Evolutionary conservation across 176 grass and related monocot genomes (phyloP).

Genomic region (Carex pumila): DNA sequence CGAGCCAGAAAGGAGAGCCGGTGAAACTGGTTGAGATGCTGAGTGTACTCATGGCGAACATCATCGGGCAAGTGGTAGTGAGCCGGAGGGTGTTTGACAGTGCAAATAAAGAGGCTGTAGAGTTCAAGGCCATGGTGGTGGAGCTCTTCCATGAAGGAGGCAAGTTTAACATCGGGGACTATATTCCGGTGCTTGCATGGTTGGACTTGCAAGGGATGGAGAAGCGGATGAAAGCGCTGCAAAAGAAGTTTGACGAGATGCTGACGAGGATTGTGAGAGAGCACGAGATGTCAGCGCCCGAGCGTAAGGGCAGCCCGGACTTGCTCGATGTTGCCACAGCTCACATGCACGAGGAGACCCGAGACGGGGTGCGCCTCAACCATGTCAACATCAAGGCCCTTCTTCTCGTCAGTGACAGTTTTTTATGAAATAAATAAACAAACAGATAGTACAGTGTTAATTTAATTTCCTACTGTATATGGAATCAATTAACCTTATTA

Average conservation of each 20-base stretch:
- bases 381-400: conserved; percentile 29
- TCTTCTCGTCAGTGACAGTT: conserved; percentile 11
- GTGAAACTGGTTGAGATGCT: neutral
- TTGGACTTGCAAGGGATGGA: conserved; percentile 29
- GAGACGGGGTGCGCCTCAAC: conserved; percentile 6
- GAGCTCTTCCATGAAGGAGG: conserved; percentile 25
- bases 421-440: neutral
- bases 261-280: conserved; percentile 8
- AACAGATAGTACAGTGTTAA: neutral
- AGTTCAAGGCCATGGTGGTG: conserved; percentile 29
- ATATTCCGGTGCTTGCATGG: conserved; percentile 13
- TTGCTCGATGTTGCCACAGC: conserved; percentile 9
- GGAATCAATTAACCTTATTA: too few species aligned
- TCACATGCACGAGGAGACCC: neutral
- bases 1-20: neutral
- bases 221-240: conserved; percentile 4
- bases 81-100: neutral
- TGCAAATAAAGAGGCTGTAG: neutral
- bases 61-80: conserved; percentile 9
- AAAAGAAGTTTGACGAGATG: conserved; percentile 4
- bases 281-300: conserved; percentile 11
- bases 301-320: conserved; percentile 7
- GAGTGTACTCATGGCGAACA: neutral
- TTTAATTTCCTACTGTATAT: neutral
- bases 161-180: conserved; percentile 25